Conservation (phyloP, 257 asterid species). For the Linderniella brevidens region DNA sequence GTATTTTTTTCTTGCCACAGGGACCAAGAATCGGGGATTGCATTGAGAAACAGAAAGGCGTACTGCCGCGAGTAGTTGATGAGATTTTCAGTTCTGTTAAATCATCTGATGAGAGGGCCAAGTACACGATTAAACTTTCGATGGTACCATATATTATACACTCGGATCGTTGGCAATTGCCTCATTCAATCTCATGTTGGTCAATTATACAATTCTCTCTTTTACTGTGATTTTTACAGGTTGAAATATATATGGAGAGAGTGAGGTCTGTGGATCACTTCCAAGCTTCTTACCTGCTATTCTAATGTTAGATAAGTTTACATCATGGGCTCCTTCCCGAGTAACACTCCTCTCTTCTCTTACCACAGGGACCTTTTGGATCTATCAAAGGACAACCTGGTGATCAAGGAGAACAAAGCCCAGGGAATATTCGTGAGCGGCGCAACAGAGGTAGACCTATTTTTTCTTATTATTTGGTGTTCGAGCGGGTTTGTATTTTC, state of each 20-base stretch:
- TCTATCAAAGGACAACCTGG: conserved; percentile 61
- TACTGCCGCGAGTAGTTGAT: conserved; percentile 59
- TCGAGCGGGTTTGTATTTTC: too few relatives aligned
- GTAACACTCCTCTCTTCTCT: conserved; percentile 8
- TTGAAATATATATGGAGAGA: conserved; percentile 81
- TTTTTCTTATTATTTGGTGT: too few relatives aligned
- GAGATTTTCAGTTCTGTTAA: conserved; percentile 34
- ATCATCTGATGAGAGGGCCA: conserved; percentile 27
- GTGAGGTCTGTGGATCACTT: conserved; percentile 46
- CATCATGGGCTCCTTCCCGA: not conserved
- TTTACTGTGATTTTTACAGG: conserved; percentile 30
- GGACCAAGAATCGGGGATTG: conserved; percentile 52
- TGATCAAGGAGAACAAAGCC: conserved; percentile 57
- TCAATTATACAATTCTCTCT: conserved; percentile 4
- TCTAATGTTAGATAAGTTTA: conserved; percentile 10
- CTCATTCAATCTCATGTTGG: not conserved
- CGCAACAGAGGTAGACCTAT: conserved; percentile 43
- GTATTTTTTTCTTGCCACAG: conserved; percentile 15
- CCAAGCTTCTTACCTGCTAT: conserved; percentile 11
- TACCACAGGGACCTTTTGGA: conserved; percentile 70
- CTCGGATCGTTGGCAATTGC: too few relatives aligned
- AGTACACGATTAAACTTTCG: conserved; percentile 40
- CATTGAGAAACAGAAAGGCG: conserved; percentile 38
- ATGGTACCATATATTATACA: conserved; percentile 29
- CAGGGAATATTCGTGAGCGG: conserved; percentile 55